Base-by-base conservation (phyloP, 495 filamentous ascomycete genomes). In the Collariella sp. region DNA sequence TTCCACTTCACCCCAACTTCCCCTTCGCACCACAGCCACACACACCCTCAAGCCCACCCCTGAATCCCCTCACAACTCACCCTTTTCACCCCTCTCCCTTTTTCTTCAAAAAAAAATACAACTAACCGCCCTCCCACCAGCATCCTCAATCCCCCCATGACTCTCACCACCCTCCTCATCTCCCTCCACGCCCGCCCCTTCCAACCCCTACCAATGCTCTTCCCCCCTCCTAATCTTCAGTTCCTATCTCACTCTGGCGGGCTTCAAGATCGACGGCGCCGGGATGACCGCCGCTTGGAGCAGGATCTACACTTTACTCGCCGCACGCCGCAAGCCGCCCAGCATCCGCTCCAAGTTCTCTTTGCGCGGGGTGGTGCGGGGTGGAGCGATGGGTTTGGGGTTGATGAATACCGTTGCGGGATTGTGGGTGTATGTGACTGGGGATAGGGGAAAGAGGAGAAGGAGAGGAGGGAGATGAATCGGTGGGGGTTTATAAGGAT, bases 231-330 rank as follows among this genome's bases (percentile, higher is more conserved):
- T 96, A n/a, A 76, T 94, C 51, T 89, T 95, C 74, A 80, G 81
- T 51, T 86, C 83, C 71, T 97, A 95, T 69, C 77, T 91, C 41
- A 91, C 89, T 66, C 65, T 95, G 9, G 78, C 80, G 46, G 82
- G 81, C 33, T 90, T 83, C 79, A 83, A 85, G 65, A 83, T 81
- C 48, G 93, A 96, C 60, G 81, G 80, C 46, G 91, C 89, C 0
- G 93, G 91, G 26, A 76, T 90, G 47, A 87, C 82, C 12, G 89
- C 87, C 16, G 89, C 91, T 3, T 95, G 88, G 82, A 89, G 85
- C 36, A 88, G 84, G 4, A 71, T 95, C 19, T 98, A 97, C 67
- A 72, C 90, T 15, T 69, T 96, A 10, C 74, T 91, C 40, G 90
- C 88, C 20, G 68, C 78, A 55, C 79, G 88, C 51, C 77, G 85